A percentile compares a stretch with the other conserved stretches of the same genome.
Conservation (phyloP, 1,139 yeast species). For the Arxiozyma slooffiae region DNA sequence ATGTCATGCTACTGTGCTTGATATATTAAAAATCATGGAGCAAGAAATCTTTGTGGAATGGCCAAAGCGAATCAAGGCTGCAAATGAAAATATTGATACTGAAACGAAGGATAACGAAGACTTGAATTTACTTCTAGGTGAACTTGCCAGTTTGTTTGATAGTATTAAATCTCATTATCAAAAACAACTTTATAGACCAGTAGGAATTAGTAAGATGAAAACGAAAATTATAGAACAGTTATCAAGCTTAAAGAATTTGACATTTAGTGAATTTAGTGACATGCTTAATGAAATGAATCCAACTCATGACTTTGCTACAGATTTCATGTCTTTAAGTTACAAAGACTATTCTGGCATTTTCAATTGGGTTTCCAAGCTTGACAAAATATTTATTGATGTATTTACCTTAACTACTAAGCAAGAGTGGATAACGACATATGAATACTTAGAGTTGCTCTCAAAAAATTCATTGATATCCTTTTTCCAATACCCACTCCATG, state of each 20-base stretch:
- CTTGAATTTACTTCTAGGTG: slow-evolving; percentile 34
- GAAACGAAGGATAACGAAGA: slow-evolving; percentile 27
- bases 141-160: slow-evolving; percentile 51
- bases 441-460: slow-evolving; percentile 61
- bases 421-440: slow-evolving; percentile 77
- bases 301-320: slow-evolving; percentile 15
- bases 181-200: slow-evolving; percentile 71
- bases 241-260: slow-evolving; percentile 13
- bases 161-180: slow-evolving; percentile 64
- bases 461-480: slow-evolving; percentile 44
- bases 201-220: slow-evolving; percentile 29
- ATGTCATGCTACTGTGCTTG: slow-evolving; percentile 54
- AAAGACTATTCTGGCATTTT: slow-evolving; percentile 18
- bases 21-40: slow-evolving; percentile 59
- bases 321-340: slow-evolving; percentile 40
- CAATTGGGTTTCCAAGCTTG: slow-evolving; percentile 48
- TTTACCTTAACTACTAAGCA: slow-evolving; percentile 51
- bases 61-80: slow-evolving; percentile 38
- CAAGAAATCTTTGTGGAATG: slow-evolving; percentile 60
- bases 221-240: slow-evolving; percentile 16
- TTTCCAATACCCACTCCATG: slow-evolving; percentile 39
- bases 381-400: slow-evolving; percentile 50
- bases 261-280: slow-evolving; percentile 15
- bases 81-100: slow-evolving; percentile 4
- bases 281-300: slow-evolving; percentile 9